Evolutionary conservation across 176 grass and related monocot species (phyloP).

Genomic region (Alloteropsis semialata): DNA sequence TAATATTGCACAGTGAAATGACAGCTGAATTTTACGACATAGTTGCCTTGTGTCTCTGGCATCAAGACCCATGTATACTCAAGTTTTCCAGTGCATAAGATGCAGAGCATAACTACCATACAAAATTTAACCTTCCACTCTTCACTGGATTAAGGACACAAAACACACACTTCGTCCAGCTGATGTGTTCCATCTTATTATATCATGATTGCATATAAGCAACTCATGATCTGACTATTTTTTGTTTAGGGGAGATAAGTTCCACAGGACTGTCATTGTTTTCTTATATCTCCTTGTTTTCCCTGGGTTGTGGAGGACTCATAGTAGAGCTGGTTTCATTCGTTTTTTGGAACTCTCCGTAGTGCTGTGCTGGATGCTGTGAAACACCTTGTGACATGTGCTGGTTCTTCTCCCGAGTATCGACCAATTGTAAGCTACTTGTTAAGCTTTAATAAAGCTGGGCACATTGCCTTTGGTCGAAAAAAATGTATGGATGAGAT

Average conservation of each 20-base stretch:
- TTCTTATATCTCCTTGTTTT: too few relatives aligned
- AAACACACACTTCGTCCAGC: not conserved
- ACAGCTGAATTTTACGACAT: not conserved
- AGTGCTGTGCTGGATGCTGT: too few relatives aligned
- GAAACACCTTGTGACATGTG: too few relatives aligned
- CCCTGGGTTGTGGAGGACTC: too few relatives aligned
- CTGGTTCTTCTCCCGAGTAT: too few relatives aligned
- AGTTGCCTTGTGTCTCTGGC: not conserved
- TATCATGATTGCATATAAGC: not conserved
- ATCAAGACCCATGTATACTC: not conserved
- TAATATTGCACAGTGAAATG: slow-evolving; percentile 7
- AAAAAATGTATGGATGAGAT: not conserved
- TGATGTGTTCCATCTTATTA: not conserved
- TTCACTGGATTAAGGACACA: not conserved
- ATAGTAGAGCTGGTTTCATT: too few relatives aligned
- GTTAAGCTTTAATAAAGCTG: too few relatives aligned
- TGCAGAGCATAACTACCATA: not conserved
- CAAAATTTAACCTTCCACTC: not conserved
- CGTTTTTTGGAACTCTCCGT: too few relatives aligned
- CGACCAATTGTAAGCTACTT: too few relatives aligned
- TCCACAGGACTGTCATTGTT: too few relatives aligned
- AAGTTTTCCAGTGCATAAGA: not conserved
- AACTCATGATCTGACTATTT: not conserved
- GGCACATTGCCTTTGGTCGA: too few relatives aligned
- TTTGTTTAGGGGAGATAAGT: too few relatives aligned